These are phyloP conservation scores for Fusarium kyushuense DNA, from an alignment of 2,329 filamentous ascomycete species.

Conservation along the genomic window DNA sequence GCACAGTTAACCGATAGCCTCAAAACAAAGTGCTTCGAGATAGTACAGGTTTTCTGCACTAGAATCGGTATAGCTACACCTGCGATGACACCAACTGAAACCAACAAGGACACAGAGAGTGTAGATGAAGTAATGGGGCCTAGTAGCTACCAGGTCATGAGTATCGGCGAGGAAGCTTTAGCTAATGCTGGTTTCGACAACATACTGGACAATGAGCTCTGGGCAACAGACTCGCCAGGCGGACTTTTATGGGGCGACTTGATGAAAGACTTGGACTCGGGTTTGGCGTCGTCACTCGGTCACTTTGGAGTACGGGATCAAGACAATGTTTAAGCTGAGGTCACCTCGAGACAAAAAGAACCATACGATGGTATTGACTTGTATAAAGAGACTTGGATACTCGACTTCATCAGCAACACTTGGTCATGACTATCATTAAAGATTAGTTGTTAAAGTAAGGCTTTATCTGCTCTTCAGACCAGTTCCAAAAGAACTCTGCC, in stretches of 20 bases:
- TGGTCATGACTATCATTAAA: background rate
- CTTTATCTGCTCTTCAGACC: constrained; percentile 56
- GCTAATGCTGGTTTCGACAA: constrained; percentile 5
- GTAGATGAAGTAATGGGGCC: background rate
- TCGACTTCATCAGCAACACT: background rate
- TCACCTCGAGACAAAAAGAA: no score
- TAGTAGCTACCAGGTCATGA: constrained; percentile 27
- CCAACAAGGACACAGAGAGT: background rate
- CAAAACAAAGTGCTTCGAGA: constrained; percentile 25
- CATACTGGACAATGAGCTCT: constrained; percentile 17
- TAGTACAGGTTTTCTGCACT: constrained; percentile 38
- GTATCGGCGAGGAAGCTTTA: constrained; percentile 23
- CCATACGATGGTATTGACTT: background rate
- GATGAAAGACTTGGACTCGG: constrained; percentile 39
- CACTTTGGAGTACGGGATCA: constrained; percentile 27
- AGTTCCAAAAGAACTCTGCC: constrained; percentile 56
- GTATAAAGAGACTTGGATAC: background rate
- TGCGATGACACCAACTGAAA: constrained; percentile 9
- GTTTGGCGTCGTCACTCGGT: constrained; percentile 47
- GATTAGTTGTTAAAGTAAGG: constrained; percentile 27
- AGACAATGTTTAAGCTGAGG: background rate
- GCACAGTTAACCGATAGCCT: constrained; percentile 23
- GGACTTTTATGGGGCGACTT: constrained; percentile 44
- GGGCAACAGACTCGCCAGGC: constrained; percentile 29
- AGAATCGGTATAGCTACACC: constrained; percentile 40